These are phyloP conservation scores for Capsicum baccatum DNA, from an alignment of 257 asterid species.

Conservation along the genomic window DNA sequence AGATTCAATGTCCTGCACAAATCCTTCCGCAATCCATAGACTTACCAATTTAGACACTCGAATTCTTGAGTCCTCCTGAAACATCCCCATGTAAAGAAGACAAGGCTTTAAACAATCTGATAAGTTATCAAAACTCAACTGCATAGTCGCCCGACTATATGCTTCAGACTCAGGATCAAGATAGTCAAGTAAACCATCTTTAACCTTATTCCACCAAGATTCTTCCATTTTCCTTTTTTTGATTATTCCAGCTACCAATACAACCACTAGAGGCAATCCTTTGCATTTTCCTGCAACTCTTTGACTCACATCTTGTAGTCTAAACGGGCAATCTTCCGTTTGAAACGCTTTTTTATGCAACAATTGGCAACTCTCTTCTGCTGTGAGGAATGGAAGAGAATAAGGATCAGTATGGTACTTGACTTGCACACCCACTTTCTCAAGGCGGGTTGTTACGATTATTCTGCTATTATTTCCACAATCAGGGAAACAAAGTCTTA, in stretches of 20 bases:
- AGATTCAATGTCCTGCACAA: neutral
- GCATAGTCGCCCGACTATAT: neutral
- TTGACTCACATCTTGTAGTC: neutral
- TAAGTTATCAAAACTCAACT: constrained; percentile 22
- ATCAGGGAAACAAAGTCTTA: neutral
- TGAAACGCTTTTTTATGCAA: neutral
- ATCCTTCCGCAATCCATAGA: constrained; percentile 26
- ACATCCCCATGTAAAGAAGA: constrained; percentile 27
- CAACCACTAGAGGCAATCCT: constrained; percentile 20
- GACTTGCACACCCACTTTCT: neutral
- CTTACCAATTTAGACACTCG: neutral
- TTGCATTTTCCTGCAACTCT: constrained; percentile 3
- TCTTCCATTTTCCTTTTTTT: neutral
- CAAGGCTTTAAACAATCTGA: neutral
- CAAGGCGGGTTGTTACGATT: constrained; percentile 9
- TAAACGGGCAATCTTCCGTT: neutral
- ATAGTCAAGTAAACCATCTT: neutral
- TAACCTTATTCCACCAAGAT: neutral
- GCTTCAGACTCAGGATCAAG: neutral
- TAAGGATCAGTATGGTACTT: neutral
- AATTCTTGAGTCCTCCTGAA: neutral
- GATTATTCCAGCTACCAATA: constrained; percentile 21
- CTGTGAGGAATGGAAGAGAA: neutral
- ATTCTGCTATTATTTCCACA: neutral
- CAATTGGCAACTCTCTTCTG: neutral